Percentiles rank a stretch among this genome's conserved stretches.
Conservation (phyloP, 2,329 filamentous ascomycete species). For the Aspergillus chevalieri region DNA sequence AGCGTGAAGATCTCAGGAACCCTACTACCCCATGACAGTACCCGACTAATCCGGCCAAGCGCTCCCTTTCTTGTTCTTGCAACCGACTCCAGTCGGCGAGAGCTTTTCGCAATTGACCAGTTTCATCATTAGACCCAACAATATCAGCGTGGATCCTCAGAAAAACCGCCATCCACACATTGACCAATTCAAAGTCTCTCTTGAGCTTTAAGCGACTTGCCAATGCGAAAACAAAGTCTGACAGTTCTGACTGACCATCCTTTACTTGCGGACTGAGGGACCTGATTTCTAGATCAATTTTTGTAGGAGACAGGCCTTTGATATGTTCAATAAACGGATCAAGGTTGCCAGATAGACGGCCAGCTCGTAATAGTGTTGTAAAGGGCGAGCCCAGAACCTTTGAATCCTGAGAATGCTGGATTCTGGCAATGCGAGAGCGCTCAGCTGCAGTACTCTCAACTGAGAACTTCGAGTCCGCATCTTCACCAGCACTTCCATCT, state of each 20-base stretch:
- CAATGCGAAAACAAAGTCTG: slow-evolving; percentile 74
- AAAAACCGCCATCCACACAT: slow-evolving; percentile 97
- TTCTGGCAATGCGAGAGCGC: slow-evolving; percentile 62
- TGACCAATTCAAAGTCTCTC: slow-evolving; percentile 85
- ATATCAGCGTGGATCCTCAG: slow-evolving; percentile 67
- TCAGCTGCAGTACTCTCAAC: slow-evolving; percentile 39
- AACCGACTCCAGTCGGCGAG: slow-evolving; percentile 65
- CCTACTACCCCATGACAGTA: slow-evolving; percentile 82
- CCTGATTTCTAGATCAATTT: slow-evolving; percentile 84
- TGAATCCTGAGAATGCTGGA: slow-evolving; percentile 48
- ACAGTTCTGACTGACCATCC: slow-evolving; percentile 58
- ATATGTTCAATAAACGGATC: slow-evolving; percentile 68
- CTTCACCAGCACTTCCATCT: slow-evolving; percentile 17
- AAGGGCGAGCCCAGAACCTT: slow-evolving; percentile 32
- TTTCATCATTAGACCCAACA: slow-evolving; percentile 45
- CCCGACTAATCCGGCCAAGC: slow-evolving; percentile 71
- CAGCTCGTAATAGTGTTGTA: slow-evolving; percentile 43
- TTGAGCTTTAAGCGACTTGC: slow-evolving; percentile 62
- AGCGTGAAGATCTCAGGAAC: slow-evolving; percentile 62
- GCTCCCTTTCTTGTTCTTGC: slow-evolving; percentile 64
- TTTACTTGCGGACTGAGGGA: slow-evolving; percentile 55
- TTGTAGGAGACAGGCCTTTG: slow-evolving; percentile 72
- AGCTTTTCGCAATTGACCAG: slow-evolving; percentile 50
- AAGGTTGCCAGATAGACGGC: slow-evolving; percentile 53
- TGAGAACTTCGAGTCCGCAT: slow-evolving; percentile 21